Base-by-base conservation (phyloP, 164 flowering plant genomes). In the Nelumbo lutea region DNA sequence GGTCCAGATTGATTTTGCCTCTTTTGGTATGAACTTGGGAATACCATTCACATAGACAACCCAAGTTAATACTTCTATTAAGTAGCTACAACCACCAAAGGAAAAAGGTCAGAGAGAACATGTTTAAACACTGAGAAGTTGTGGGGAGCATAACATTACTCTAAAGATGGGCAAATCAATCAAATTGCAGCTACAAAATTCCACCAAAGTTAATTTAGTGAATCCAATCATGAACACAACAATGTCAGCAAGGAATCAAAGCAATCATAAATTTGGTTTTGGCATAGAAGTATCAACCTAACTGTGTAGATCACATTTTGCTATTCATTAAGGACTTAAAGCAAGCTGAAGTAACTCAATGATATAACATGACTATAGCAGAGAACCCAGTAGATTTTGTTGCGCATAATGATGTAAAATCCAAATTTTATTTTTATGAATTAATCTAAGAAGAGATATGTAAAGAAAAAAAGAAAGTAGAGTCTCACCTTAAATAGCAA, bases 401-500 rank as follows among this genome's bases (percentile, higher is more conserved):
- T 53, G 57, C 0, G 13, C 27, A 11, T 13, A 62, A 41, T 13
- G 61, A 62, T 3, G 39, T 44, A 45, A 64, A 1, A 63, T 44
- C 9, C 2, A 52, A 45, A 59, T 53, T 15, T 44, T 42, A 51
- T 43, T 27, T 1, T 44, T 51, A 3, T 6, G 15, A 56, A 4
- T 45, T 42, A 1, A 42, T n/a, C 5, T 42, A 14, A 46, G 1
- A 65, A 27, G 27, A 27, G 27, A 27, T 63, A 27, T 63, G 60
- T 51, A 10, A 8, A 58, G 42, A 48, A 52, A 53, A 59, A 41
- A 53, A 53, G 43, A 42, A 52, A 61, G n/a, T 68, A 59, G 40
- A 59, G 51, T 68, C 27, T 13, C 66, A 95, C 99, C 99, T 95
- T 95, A 79, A 95, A 95, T 55, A 95, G 96, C 80, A 95, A 78